Evolutionary conservation across 1,284 basidiomycete genomes (phyloP).

Genomic region (Fistulinella cinereoalba): DNA sequence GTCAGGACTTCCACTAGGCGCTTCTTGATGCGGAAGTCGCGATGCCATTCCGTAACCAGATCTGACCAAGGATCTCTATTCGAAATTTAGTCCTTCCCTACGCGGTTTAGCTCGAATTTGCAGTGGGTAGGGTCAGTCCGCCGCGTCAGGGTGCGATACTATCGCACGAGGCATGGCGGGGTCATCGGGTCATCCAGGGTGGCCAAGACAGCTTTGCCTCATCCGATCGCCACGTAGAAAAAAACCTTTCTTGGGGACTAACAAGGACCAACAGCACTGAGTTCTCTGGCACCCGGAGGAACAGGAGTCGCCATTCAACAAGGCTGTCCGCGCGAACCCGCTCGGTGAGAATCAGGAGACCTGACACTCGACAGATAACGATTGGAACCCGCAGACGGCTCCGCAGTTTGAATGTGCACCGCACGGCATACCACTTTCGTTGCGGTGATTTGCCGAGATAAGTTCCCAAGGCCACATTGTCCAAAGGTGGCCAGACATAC

Average conservation of each 20-base stretch:
- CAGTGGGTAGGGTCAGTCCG: constrained; percentile 7
- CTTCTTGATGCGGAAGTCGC: constrained; percentile 30
- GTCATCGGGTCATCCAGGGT: not conserved
- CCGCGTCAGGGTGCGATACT: not conserved
- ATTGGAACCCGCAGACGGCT: constrained; percentile 3
- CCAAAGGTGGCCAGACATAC: constrained; percentile 12
- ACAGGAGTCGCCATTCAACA: constrained; percentile 15
- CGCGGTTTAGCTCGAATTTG: constrained; percentile 8
- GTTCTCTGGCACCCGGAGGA: constrained; percentile 6
- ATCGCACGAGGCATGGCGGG: constrained; percentile 2
- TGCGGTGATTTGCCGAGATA: constrained; percentile 22
- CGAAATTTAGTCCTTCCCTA: constrained; percentile 11
- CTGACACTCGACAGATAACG: constrained; percentile 1
- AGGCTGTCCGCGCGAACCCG: constrained; percentile 9
- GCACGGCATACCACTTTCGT: not conserved
- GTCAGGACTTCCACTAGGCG: constrained; percentile 3
- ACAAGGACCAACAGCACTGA: too few species aligned
- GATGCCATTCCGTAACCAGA: constrained; percentile 11
- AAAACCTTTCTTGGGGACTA: too few species aligned
- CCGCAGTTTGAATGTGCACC: constrained; percentile 1
- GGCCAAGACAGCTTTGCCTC: not conserved
- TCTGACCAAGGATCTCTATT: constrained; percentile 20
- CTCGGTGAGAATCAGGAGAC: constrained; percentile 20
- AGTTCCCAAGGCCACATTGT: constrained; percentile 24
- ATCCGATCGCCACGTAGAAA: constrained; percentile 3